Evolutionary conservation across 768 basidiomycete species (phyloP).

Genomic region (Termitomyces sp.): DNA sequence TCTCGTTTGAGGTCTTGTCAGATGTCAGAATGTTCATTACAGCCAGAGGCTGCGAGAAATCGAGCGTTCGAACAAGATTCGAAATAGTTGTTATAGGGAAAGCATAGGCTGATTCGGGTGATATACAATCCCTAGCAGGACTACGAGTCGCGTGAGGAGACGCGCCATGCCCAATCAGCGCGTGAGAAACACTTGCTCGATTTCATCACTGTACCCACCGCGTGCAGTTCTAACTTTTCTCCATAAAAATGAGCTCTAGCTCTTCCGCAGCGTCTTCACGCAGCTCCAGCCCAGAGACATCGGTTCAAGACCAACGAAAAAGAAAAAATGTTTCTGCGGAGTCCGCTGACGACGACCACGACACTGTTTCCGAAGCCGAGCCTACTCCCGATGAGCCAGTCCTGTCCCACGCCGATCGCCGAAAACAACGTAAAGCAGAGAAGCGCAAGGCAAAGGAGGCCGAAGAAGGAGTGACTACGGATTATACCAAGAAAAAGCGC

Average conservation of each 20-base stretch:
- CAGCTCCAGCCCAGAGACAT: conserved; percentile 24
- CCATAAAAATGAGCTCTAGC: conserved; percentile 21
- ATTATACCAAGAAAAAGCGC: conserved; percentile 37
- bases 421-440: conserved; percentile 53
- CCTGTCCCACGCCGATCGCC: conserved; percentile 72
- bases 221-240: background rate
- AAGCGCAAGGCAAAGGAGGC: conserved; percentile 21
- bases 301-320: conserved; percentile 25
- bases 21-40: background rate
- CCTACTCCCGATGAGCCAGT: conserved; percentile 35
- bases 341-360: conserved; percentile 17
- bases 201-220: background rate
- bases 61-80: background rate
- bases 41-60: background rate
- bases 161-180: background rate
- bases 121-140: no score
- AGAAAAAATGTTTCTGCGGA: conserved; percentile 17
- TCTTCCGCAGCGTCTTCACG: conserved; percentile 35
- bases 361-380: conserved; percentile 18
- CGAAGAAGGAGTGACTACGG: conserved; percentile 10
- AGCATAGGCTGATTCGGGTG: no score
- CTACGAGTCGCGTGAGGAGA: background rate
- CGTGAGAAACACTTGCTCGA: background rate
- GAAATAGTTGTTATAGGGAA: background rate
- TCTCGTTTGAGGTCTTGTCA: background rate